These are phyloP conservation scores for Akebia trifoliata DNA, from an alignment of 164 flowering plant species.

Conservation along the genomic window DNA sequence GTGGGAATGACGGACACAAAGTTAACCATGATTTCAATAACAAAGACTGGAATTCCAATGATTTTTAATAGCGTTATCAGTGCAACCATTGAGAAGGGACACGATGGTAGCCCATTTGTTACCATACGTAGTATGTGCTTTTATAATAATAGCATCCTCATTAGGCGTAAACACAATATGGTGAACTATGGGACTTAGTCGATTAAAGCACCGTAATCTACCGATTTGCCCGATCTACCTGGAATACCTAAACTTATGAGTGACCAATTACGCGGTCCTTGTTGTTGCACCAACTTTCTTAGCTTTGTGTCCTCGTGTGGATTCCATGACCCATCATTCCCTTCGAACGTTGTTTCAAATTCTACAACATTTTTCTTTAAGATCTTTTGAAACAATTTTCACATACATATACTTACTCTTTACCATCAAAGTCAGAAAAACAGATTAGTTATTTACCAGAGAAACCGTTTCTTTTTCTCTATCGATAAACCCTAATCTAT, in stretches of 20 bases:
- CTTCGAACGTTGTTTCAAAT: conserved; percentile 12
- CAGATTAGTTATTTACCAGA: no score
- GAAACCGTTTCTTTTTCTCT: no score
- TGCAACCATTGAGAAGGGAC: conserved; percentile 58
- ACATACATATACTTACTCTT: no score
- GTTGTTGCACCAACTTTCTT: conserved; percentile 42
- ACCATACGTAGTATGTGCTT: conserved; percentile 53
- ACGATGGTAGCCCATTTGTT: conserved; percentile 86
- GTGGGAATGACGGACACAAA: no score
- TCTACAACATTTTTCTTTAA: no score
- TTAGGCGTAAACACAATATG: conserved; percentile 54
- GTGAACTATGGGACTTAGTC: conserved; percentile 63
- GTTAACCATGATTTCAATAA: no score
- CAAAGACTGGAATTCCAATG: conserved; percentile 71
- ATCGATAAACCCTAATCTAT: no score
- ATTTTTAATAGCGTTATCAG: conserved; percentile 75
- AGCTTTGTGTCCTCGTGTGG: conserved; percentile 49
- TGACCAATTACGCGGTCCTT: conserved; percentile 70
- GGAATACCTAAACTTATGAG: conserved; percentile 49
- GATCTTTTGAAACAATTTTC: no score
- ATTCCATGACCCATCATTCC: conserved; percentile 68
- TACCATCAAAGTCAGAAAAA: no score
- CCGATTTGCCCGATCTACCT: conserved; percentile 64
- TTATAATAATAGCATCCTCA: conserved; percentile 54
- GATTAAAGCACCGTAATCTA: conserved; percentile 76